phyloP scores from a whole-genome alignment of 2,329 filamentous ascomycete genomes.

The Colletotrichum eleusines region DNA sequence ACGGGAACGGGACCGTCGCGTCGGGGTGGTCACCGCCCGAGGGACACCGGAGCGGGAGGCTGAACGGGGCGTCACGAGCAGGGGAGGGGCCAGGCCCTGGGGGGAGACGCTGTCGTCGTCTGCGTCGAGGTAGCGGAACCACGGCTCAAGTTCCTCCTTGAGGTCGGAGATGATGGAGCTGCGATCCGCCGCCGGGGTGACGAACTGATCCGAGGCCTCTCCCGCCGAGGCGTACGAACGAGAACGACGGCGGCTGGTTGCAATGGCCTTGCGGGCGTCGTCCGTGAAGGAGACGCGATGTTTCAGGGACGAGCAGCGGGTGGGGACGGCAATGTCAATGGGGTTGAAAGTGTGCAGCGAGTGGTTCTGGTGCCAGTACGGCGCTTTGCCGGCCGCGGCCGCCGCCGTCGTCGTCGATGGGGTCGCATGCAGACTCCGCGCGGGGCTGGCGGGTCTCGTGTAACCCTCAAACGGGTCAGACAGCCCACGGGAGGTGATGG shows the following conservation, averaged over 20 bases:
- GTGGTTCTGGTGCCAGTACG: conserved; percentile 21
- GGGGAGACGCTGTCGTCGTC: conserved; percentile 15
- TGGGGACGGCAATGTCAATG: conserved; percentile 39
- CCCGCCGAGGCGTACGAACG: conserved; percentile 22
- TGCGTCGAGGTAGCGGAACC: conserved; percentile 42
- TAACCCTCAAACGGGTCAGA: conserved; percentile 40
- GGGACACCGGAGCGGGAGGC: conserved; percentile 15
- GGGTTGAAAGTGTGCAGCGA: conserved; percentile 22
- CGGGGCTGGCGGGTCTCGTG: conserved; percentile 34
- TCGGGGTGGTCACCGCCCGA: conserved; percentile 4
- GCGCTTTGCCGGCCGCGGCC: conserved; percentile 7
- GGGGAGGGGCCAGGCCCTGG: conserved; percentile 25
- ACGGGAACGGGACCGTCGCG: conserved; percentile 11
- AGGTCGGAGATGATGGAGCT: conserved; percentile 38
- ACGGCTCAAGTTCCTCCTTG: conserved; percentile 42
- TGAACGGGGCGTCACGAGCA: conserved; percentile 27
- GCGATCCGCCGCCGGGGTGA: conserved; percentile 15
- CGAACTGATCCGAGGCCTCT: conserved; percentile 15
- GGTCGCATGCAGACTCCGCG: conserved; percentile 40
- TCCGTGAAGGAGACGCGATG: conserved; percentile 34
- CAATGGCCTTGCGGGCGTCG: conserved; percentile 34
- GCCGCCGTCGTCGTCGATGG: background rate
- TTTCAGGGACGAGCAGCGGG: conserved; percentile 38
- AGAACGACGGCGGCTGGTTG: conserved; percentile 20
- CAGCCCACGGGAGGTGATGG: conserved; percentile 20